Evolutionary conservation across 441 rosid genomes (phyloP), one percentile per base, ranked within the genome.

Genomic region (Populus trichocarpa): DNA sequence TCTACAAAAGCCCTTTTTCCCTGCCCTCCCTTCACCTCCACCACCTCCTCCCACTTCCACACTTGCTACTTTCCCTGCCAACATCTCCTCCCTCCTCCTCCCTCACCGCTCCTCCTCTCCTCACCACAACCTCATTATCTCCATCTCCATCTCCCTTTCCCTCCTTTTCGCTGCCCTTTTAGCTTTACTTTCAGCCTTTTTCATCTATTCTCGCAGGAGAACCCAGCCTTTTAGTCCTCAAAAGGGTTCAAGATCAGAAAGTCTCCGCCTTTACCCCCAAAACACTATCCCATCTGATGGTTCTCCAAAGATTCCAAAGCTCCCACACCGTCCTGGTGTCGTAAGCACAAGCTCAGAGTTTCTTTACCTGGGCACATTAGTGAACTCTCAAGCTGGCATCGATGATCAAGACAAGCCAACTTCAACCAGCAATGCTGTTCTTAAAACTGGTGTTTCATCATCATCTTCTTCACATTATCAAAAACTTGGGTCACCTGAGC

Each of bases 401-500:
- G 88, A 78, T 20, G 87, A 86, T 20, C 76, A 79, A 32, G 85
- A 82, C 6, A 81, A 77, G 81, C 63, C 69, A 71, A 22, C 84
- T 0, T 46, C 75, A 59, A 71, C 88, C 32, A 83, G 85, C 80
- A 85, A 85, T 76, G 76, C 59, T 8, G 87, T 85, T 13, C 83
- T 85, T 11, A 90, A 80, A 70, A 81, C 88, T 42, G 89, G 91
- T n/a, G 78, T 84, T 50, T 82, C 92, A 69, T 75, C 88, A 57
- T 82, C 93, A 69, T 76, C 88, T 3, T 74, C 93, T 6, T 74
- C 93, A 3, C 84, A 84, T 28, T 86, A 89, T 79, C 87, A 75
- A 35, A 90, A 88, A 69, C 83, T 89, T 8, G 95, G 93, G 50
- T 93, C 98, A 1, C 97, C 97, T 3, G 97, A 92, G 88, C 89